Percentiles rank a stretch among this genome's conserved stretches.
These are phyloP conservation scores for Coemansia sp. DNA, from an alignment of 192 early-diverging fungal species.

Conservation along the genomic window DNA sequence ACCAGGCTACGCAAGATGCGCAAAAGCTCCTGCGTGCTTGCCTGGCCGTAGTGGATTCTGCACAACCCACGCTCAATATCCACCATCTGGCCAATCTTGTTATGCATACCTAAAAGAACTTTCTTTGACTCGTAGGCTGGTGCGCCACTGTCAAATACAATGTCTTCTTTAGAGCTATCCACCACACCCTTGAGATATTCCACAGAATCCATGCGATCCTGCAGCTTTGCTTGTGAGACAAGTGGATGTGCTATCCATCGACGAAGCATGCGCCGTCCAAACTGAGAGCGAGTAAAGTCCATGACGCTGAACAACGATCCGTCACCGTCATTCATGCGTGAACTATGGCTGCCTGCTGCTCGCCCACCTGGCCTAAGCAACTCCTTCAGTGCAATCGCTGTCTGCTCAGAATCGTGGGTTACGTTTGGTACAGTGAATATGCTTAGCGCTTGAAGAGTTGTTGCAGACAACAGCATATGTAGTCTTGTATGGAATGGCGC, in stretches of 20 bases:
- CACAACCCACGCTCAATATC: conserved; percentile 94
- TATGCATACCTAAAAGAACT: conserved; percentile 46
- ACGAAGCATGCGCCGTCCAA: conserved; percentile 82
- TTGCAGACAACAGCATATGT: conserved; percentile 84
- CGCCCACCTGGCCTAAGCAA: conserved; percentile 17
- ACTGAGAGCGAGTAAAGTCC: conserved; percentile 80
- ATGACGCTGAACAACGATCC: conserved; percentile 85
- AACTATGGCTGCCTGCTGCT: conserved; percentile 16
- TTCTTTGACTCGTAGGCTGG: not conserved
- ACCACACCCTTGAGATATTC: conserved; percentile 68
- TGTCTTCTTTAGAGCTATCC: conserved; percentile 46
- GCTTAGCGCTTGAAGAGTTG: conserved; percentile 86
- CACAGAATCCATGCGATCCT: conserved; percentile 75
- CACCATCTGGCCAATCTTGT: conserved; percentile 60
- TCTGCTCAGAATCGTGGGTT: conserved; percentile 1
- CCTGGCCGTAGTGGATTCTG: conserved; percentile 80
- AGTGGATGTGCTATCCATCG: conserved; percentile 92
- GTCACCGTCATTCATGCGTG: conserved; percentile 38
- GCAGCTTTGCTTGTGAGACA: conserved; percentile 60
- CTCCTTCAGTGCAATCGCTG: conserved; percentile 21
- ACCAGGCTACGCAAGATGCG: conserved; percentile 63
- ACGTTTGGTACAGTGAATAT: conserved; percentile 76
- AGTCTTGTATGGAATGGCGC: conserved; percentile 75
- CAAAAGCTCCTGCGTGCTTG: conserved; percentile 82
- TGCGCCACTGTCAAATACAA: not conserved